Evolutionary conservation across 148 eudicot species (phyloP).

Genomic region (Rhododendron williamsianum): DNA sequence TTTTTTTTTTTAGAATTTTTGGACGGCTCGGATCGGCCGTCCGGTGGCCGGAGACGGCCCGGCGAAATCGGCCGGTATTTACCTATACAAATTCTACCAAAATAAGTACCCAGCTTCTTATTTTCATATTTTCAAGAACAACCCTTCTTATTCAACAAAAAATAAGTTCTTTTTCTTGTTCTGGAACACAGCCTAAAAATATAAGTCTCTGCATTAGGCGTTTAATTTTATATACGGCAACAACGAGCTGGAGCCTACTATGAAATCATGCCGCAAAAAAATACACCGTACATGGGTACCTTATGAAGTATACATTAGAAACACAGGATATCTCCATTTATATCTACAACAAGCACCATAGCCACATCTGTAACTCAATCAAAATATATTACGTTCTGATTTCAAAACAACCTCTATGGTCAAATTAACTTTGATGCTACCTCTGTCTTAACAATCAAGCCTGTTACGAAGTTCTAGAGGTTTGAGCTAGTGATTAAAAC

Average conservation of each 20-base stretch:
- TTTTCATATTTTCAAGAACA: no score
- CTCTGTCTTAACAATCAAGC: not conserved
- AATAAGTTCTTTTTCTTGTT: no score
- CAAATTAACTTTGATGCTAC: not conserved
- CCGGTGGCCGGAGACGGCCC: no score
- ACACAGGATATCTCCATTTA: not conserved
- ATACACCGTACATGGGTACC: not conserved
- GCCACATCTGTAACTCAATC: not conserved
- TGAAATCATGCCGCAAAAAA: not conserved
- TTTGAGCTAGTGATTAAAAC: not conserved
- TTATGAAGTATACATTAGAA: not conserved
- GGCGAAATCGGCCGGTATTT: no score
- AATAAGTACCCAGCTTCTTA: no score
- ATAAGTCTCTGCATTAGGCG: not conserved
- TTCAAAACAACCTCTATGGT: not conserved
- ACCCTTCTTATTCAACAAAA: no score
- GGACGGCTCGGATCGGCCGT: no score
- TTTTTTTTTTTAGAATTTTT: no score
- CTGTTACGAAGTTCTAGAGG: not conserved
- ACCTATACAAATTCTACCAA: no score
- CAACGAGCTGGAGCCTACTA: not conserved
- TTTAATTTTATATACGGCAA: not conserved
- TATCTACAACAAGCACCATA: not conserved
- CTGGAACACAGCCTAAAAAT: no score
- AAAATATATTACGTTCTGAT: not conserved